These are phyloP conservation scores for Chytridium lagenaria DNA, from an alignment of 371 early-diverging fungal species.

Conservation along the genomic window DNA sequence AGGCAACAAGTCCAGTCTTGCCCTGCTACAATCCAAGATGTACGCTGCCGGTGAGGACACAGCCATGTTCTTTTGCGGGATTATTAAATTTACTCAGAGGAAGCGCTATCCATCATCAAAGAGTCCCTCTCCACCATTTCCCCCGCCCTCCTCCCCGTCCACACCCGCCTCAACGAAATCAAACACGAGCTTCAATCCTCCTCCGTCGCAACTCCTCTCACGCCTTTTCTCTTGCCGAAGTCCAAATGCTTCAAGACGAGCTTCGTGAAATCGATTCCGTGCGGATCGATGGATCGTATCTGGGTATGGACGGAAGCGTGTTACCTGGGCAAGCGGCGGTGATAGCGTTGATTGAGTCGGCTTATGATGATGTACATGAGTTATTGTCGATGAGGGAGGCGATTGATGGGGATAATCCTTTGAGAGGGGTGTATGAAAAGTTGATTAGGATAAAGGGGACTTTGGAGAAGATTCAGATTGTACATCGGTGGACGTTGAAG, in stretches of 20 bases:
- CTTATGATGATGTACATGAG: constrained; percentile 72
- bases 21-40: constrained; percentile 26
- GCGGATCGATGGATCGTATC: constrained; percentile 46
- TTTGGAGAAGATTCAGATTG: constrained; percentile 74
- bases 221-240: constrained; percentile 49
- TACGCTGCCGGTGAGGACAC: not conserved
- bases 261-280: constrained; percentile 48
- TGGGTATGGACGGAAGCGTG: constrained; percentile 37
- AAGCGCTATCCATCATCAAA: constrained; percentile 4
- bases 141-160: constrained; percentile 42
- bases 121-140: constrained; percentile 37
- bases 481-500: constrained; percentile 71
- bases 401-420: constrained; percentile 63
- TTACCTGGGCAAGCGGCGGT: constrained; percentile 63
- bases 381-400: constrained; percentile 78
- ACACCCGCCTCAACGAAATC: constrained; percentile 43
- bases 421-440: constrained; percentile 75
- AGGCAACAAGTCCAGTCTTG: not conserved
- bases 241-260: constrained; percentile 49
- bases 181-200: constrained; percentile 41
- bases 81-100: not conserved
- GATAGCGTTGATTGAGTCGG: constrained; percentile 79
- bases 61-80: no score
- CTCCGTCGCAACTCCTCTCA: constrained; percentile 31
- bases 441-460: constrained; percentile 75